Evolutionary conservation across 2,329 filamentous ascomycete genomes (phyloP).

Genomic region (Cadophora malorum): DNA sequence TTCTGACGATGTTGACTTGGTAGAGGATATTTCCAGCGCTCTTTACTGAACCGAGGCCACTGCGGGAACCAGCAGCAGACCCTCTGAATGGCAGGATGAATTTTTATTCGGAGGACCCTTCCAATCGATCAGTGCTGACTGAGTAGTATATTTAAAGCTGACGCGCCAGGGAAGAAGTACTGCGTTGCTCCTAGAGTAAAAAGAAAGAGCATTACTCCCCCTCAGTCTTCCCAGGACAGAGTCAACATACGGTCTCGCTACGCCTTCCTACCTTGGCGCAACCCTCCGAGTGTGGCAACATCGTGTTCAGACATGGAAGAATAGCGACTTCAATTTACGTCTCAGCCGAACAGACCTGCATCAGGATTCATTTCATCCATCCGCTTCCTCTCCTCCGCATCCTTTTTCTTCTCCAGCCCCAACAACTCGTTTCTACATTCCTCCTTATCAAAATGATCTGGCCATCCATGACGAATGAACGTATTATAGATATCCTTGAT

Average conservation of each 20-base stretch:
- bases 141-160: too few relatives aligned
- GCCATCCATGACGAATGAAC: neutral
- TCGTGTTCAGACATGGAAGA: neutral
- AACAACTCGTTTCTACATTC: neutral
- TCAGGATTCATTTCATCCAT: neutral
- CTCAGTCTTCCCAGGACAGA: too few relatives aligned
- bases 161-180: too few relatives aligned
- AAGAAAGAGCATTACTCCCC: too few relatives aligned
- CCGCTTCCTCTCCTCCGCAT: neutral
- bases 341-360: neutral
- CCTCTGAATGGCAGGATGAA: neutral
- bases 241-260: neutral
- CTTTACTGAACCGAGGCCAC: neutral
- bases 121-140: too few relatives aligned
- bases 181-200: too few relatives aligned
- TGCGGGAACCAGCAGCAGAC: neutral
- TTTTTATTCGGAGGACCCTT: neutral
- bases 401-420: neutral
- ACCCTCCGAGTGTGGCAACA: neutral
- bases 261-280: neutral
- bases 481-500: neutral
- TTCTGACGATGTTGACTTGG: neutral
- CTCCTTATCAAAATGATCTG: neutral
- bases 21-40: neutral
- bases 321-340: neutral